Conservation (phyloP, 1,284 basidiomycete species). For the Irpex sp. region DNA sequence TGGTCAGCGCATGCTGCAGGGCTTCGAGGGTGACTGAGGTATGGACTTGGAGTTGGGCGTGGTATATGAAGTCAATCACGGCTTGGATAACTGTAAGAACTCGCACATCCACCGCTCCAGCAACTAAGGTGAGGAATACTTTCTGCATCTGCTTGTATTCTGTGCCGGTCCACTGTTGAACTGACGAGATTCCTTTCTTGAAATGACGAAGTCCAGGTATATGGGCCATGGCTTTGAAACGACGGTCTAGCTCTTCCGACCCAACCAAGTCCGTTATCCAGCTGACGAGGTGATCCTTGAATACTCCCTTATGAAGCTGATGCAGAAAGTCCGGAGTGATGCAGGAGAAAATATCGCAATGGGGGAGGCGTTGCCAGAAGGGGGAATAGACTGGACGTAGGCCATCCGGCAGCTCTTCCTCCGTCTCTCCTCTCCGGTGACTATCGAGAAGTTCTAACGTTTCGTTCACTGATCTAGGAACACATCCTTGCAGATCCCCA, state of each 20-base stretch:
- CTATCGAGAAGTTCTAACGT: neutral
- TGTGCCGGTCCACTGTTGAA: constrained; percentile 23
- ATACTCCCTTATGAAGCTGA: constrained; percentile 26
- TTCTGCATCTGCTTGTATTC: constrained; percentile 25
- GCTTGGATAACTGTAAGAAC: constrained; percentile 15
- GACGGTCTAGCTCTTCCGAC: constrained; percentile 20
- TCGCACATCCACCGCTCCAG: constrained; percentile 6
- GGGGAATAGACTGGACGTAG: constrained; percentile 18
- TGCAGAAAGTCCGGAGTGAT: constrained; percentile 26
- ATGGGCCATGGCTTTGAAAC: constrained; percentile 15
- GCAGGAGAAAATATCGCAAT: constrained; percentile 16
- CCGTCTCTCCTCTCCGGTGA: neutral
- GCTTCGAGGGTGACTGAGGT: constrained; percentile 9
- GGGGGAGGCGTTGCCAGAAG: constrained; percentile 22
- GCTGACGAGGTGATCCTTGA: constrained; percentile 26
- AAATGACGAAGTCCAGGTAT: constrained; percentile 22
- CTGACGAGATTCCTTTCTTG: constrained; percentile 19
- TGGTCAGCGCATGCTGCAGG: constrained; percentile 14
- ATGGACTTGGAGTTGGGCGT: constrained; percentile 18
- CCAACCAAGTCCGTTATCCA: constrained; percentile 22
- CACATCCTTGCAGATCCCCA: constrained; percentile 9
- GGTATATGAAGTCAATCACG: constrained; percentile 26
- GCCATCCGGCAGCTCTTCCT: neutral
- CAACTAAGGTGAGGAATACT: constrained; percentile 21
- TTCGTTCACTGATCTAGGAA: constrained; percentile 2